Percentiles rank a stretch among this genome's conserved stretches.
Conservation (phyloP, 2,329 filamentous ascomycete genomes). For the Raffaelea deltoideospora region DNA sequence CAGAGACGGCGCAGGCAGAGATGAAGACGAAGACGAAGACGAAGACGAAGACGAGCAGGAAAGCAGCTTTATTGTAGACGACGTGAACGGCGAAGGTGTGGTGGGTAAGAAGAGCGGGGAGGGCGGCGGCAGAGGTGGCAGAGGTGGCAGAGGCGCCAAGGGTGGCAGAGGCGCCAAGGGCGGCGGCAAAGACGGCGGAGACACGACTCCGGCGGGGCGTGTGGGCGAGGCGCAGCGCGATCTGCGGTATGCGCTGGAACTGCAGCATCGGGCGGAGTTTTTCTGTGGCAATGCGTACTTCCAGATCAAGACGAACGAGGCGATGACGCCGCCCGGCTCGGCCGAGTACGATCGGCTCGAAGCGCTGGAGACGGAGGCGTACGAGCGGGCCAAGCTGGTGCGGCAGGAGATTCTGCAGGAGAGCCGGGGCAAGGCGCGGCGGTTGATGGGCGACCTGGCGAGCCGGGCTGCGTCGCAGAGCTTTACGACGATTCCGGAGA, state of each 20-base stretch:
- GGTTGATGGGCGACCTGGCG: conserved; percentile 47
- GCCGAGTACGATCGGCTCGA: conserved; percentile 53
- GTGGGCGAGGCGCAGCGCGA: conserved; percentile 46
- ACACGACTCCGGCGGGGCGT: conserved; percentile 18
- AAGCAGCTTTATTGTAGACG: too few relatives aligned
- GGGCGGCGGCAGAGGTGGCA: too few relatives aligned
- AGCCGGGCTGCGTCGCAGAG: conserved; percentile 33
- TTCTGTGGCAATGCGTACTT: conserved; percentile 74
- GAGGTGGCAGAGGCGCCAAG: too few relatives aligned
- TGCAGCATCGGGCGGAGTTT: conserved; percentile 71
- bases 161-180: background rate
- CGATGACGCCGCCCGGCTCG: conserved; percentile 49
- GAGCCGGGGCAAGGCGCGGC: conserved; percentile 39
- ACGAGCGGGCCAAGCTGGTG: conserved; percentile 63
- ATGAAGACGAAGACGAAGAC: conserved; percentile 1
- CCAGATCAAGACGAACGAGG: conserved; percentile 61
- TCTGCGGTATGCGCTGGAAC: conserved; percentile 58
- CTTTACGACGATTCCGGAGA: conserved; percentile 49
- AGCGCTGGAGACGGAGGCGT: conserved; percentile 53
- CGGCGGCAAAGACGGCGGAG: conserved; percentile 7
- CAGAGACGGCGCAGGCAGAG: too few relatives aligned
- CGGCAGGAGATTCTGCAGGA: conserved; percentile 64
- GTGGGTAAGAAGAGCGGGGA: too few relatives aligned
- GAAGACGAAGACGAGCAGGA: conserved; percentile 10
- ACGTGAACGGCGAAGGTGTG: too few relatives aligned